phyloP scores from a whole-genome alignment of 2,329 filamentous ascomycete species.

The Diaporthe velutina region DNA sequence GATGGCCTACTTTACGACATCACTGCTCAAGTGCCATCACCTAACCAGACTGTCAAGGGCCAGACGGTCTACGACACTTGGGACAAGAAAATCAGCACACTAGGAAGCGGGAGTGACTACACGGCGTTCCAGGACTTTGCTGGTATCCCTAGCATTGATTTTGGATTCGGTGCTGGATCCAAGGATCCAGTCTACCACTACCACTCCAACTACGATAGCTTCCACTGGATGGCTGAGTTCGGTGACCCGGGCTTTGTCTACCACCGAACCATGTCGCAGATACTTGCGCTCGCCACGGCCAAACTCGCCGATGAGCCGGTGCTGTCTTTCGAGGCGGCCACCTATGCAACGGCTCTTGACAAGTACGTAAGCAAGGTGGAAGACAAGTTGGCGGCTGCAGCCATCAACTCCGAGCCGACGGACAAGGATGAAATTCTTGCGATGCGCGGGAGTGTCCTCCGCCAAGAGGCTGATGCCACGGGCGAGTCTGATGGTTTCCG shows the following conservation, averaged over 20 bases:
- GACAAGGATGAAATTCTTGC: slow-evolving; percentile 37
- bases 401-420: slow-evolving; percentile 41
- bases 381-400: slow-evolving; percentile 56
- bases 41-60: slow-evolving; percentile 51
- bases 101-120: slow-evolving; percentile 77
- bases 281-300: slow-evolving; percentile 73
- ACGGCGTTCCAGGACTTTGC: slow-evolving; percentile 76
- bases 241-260: slow-evolving; percentile 78
- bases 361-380: slow-evolving; percentile 66
- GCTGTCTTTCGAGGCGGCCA: slow-evolving; percentile 73
- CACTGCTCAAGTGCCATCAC: slow-evolving; percentile 37
- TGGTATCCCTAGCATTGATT: slow-evolving; percentile 61
- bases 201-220: slow-evolving; percentile 87
- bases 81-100: slow-evolving; percentile 60
- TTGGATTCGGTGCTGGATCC: slow-evolving; percentile 61
- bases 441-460: slow-evolving; percentile 39
- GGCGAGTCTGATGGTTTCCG: slow-evolving; percentile 57
- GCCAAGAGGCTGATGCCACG: slow-evolving; percentile 38
- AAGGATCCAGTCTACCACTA: slow-evolving; percentile 78
- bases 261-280: slow-evolving; percentile 75
- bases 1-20: slow-evolving; percentile 63
- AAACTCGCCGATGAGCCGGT: slow-evolving; percentile 73
- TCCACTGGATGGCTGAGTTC: slow-evolving; percentile 85
- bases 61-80: slow-evolving; percentile 58
- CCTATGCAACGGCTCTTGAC: slow-evolving; percentile 71